Conservation (phyloP, 129 eudicot species). For the Artemisia tridentata region DNA sequence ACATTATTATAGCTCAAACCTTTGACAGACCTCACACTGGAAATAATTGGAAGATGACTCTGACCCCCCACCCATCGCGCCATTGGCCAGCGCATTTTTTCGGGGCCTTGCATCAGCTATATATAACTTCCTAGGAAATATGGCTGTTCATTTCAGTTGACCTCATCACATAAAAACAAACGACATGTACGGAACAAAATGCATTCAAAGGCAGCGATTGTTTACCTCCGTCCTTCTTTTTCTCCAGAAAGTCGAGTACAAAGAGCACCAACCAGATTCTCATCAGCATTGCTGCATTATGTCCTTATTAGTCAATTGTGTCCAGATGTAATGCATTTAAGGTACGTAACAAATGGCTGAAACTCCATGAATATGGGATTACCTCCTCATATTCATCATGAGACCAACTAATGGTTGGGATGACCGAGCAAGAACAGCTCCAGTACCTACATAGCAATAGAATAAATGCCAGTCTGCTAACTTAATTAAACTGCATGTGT, state of each 20-base stretch:
- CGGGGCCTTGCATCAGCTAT: slow-evolving; percentile 99
- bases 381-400: slow-evolving; percentile 99
- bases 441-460: slow-evolving; percentile 44
- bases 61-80: slow-evolving; percentile 99
- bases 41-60: slow-evolving; percentile 94
- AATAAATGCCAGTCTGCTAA: slow-evolving; percentile 20
- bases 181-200: no score
- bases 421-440: slow-evolving; percentile 98
- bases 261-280: slow-evolving; percentile 92
- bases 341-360: neutral
- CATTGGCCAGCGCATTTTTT: slow-evolving; percentile 96
- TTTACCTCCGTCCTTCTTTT: slow-evolving; percentile 53
- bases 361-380: slow-evolving; percentile 1
- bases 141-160: slow-evolving; percentile 10
- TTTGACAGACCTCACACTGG: slow-evolving; percentile 73
- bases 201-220: neutral
- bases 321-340: slow-evolving; percentile 12
- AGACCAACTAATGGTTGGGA: slow-evolving; percentile 97
- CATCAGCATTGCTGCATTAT: slow-evolving; percentile 87
- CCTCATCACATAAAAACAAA: neutral
- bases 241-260: slow-evolving; percentile 58
- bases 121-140: slow-evolving; percentile 73
- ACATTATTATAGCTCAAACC: slow-evolving; percentile 17
- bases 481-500: neutral
- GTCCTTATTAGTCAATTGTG: neutral